These are phyloP conservation scores for Aspergillus spinulosporus DNA, from an alignment of 2,329 filamentous ascomycete genomes.

Conservation along the genomic window DNA sequence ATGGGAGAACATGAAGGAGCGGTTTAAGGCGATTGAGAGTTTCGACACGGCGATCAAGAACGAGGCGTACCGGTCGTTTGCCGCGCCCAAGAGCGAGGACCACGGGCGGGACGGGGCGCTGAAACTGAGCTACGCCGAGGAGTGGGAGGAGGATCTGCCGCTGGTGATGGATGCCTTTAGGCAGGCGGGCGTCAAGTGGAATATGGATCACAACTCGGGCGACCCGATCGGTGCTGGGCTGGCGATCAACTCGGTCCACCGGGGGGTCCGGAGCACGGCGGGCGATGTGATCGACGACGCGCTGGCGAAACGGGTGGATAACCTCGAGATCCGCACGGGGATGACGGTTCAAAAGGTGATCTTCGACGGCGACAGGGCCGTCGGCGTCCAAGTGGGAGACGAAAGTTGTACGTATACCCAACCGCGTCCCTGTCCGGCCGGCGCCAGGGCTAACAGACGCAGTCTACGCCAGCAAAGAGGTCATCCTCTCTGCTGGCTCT, in stretches of 20 bases:
- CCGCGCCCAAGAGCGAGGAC: slow-evolving; percentile 43
- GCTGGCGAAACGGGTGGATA: slow-evolving; percentile 40
- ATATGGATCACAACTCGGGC: slow-evolving; percentile 60
- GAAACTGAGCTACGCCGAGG: slow-evolving; percentile 49
- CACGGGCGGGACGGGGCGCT: slow-evolving; percentile 55
- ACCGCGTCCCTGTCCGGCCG: not conserved
- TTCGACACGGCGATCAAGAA: slow-evolving; percentile 49
- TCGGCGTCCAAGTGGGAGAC: slow-evolving; percentile 49
- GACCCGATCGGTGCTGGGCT: slow-evolving; percentile 59
- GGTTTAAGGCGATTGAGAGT: slow-evolving; percentile 56
- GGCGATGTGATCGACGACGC: slow-evolving; percentile 48
- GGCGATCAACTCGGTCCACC: slow-evolving; percentile 51
- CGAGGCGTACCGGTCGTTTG: slow-evolving; percentile 48
- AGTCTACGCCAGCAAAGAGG: slow-evolving; percentile 40
- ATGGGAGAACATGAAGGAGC: slow-evolving; percentile 55
- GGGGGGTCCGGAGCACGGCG: slow-evolving; percentile 54
- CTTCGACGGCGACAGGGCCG: slow-evolving; percentile 47
- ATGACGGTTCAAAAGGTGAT: slow-evolving; percentile 52
- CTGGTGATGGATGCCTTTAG: slow-evolving; percentile 51
- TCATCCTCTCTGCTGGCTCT: slow-evolving; percentile 44
- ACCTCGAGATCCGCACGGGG: slow-evolving; percentile 55
- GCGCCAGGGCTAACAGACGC: not conserved
- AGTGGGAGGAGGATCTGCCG: slow-evolving; percentile 53
- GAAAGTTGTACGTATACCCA: slow-evolving; percentile 9
- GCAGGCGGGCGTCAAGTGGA: slow-evolving; percentile 51